These are phyloP conservation scores for Drechslerella dactyloides DNA, from an alignment of 2,329 filamentous ascomycete genomes.

Conservation along the genomic window DNA sequence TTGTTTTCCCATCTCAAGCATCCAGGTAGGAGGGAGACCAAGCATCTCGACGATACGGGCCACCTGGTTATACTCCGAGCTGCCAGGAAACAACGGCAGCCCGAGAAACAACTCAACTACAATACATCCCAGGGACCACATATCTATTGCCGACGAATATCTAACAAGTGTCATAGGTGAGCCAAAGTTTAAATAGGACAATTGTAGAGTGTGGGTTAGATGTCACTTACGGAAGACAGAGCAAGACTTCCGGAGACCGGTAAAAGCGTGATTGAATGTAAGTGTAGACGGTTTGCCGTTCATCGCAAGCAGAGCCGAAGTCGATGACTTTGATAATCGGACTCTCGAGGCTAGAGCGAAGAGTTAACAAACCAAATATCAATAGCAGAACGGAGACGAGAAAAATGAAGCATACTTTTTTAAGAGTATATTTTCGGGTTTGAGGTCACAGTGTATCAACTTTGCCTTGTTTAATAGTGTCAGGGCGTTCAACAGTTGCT, in stretches of 20 bases:
- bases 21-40: slow-evolving; percentile 94
- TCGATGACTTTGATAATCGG: slow-evolving; percentile 99
- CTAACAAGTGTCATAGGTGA: slow-evolving; percentile 56
- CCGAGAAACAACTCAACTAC: slow-evolving; percentile 97
- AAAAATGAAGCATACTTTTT: slow-evolving; percentile 80
- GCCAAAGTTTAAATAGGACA: no score
- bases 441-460: slow-evolving; percentile 96
- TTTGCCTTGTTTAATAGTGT: slow-evolving; percentile 94
- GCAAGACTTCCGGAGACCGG: slow-evolving; percentile 89
- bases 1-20: slow-evolving; percentile 99
- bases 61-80: slow-evolving; percentile 98
- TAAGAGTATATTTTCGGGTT: slow-evolving; percentile 95
- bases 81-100: slow-evolving; percentile 91
- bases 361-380: slow-evolving; percentile 18
- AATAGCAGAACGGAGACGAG: slow-evolving; percentile 1
- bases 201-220: slow-evolving; percentile 17
- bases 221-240: slow-evolving; percentile 76
- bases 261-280: slow-evolving; percentile 99
- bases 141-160: slow-evolving; percentile 98
- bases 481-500: slow-evolving; percentile 91
- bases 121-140: slow-evolving; percentile 99
- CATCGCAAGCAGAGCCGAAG: slow-evolving; percentile 97
- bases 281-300: slow-evolving; percentile 97
- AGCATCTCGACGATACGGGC: slow-evolving; percentile 98
- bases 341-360: slow-evolving; percentile 73